phyloP scores from a whole-genome alignment of 2,329 filamentous ascomycete species.

The Xylariaceae sp. region DNA sequence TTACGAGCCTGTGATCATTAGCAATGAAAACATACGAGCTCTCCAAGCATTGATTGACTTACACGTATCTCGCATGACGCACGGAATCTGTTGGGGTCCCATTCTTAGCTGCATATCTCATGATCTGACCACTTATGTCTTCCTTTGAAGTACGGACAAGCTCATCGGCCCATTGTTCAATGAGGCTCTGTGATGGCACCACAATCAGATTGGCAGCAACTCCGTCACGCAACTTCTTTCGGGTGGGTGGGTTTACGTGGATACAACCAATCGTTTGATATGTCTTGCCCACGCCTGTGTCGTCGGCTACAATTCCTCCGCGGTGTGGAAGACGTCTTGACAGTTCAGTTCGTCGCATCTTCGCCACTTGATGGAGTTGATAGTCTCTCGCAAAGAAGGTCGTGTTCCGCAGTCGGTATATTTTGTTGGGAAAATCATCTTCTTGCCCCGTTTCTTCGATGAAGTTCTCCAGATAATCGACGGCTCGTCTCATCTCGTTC shows the following conservation, averaged over 20 bases:
- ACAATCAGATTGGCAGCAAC: not conserved
- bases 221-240: too few relatives aligned
- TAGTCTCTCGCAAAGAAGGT: slow-evolving; percentile 7
- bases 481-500: too few relatives aligned
- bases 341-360: slow-evolving; percentile 11
- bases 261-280: slow-evolving; percentile 12
- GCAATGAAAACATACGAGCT: too few relatives aligned
- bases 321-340: not conserved
- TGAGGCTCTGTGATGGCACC: not conserved
- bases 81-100: not conserved
- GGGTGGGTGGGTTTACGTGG: not conserved
- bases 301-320: slow-evolving; percentile 25
- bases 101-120: too few relatives aligned
- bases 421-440: not conserved
- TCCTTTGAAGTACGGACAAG: not conserved
- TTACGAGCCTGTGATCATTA: slow-evolving; percentile 7
- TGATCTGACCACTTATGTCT: too few relatives aligned
- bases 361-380: slow-evolving; percentile 5
- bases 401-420: slow-evolving; percentile 8
- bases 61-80: slow-evolving; percentile 4
- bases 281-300: slow-evolving; percentile 37
- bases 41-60: too few relatives aligned
- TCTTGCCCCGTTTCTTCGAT: not conserved
- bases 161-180: not conserved
- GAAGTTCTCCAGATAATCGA: too few relatives aligned